Evolutionary conservation across 1,139 yeast species (phyloP).

Genomic region (Spencermartinsiella ligniputridi): DNA sequence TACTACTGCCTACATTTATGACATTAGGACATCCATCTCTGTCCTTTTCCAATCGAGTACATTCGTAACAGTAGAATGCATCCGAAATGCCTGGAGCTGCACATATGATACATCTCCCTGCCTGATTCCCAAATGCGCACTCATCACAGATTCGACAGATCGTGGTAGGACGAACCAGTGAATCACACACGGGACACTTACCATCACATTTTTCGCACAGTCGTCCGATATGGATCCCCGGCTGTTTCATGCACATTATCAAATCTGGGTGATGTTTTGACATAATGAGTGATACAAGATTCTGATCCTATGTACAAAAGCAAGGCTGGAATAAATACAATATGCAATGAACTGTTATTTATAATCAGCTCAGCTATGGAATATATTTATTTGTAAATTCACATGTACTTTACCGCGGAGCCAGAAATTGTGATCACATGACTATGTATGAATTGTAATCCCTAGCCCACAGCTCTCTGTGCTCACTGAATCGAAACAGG

Average conservation of each 20-base stretch:
- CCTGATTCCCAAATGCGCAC: conserved; percentile 69
- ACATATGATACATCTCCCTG: conserved; percentile 70
- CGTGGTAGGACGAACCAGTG: conserved; percentile 72
- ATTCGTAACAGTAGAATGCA: conserved; percentile 84
- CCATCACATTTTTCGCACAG: conserved; percentile 90
- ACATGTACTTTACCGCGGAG: too few relatives aligned
- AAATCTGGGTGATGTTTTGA: conserved; percentile 89
- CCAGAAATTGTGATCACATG: too few relatives aligned
- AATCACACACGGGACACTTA: conserved; percentile 86
- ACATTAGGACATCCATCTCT: conserved; percentile 93
- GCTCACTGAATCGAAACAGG: too few relatives aligned
- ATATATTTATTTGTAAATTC: too few relatives aligned
- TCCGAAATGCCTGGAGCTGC: conserved; percentile 56
- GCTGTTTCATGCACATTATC: conserved; percentile 79
- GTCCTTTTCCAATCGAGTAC: conserved; percentile 74
- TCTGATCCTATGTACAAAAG: too few relatives aligned
- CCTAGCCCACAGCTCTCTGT: too few relatives aligned
- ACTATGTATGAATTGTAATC: too few relatives aligned
- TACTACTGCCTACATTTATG: conserved; percentile 71
- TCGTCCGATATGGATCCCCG: conserved; percentile 67
- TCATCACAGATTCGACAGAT: conserved; percentile 77
- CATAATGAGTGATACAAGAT: too few relatives aligned
- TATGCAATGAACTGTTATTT: too few relatives aligned
- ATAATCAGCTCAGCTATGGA: too few relatives aligned
- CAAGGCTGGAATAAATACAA: too few relatives aligned